Evolutionary conservation across 352 stramenopile genomes (phyloP).

Genomic region (Phytophthora litchii): DNA sequence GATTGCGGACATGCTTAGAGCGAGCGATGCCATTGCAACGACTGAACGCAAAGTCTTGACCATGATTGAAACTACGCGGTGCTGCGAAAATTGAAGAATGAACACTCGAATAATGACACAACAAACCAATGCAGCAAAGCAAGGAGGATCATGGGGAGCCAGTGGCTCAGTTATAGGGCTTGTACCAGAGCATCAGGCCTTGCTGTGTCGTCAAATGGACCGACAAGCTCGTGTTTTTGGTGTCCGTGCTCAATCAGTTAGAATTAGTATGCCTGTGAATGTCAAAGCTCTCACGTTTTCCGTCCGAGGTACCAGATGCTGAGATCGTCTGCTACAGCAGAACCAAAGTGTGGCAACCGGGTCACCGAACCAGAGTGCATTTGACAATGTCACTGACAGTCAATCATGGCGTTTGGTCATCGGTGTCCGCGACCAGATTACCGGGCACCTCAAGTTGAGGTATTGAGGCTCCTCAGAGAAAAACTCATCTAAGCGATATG

Average conservation of each 20-base stretch:
- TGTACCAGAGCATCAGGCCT: constrained; percentile 1
- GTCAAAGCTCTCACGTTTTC: constrained; percentile 23
- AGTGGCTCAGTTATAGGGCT: not conserved
- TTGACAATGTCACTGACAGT: constrained; percentile 7
- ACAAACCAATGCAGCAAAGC: constrained; percentile 10
- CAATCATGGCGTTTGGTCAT: not conserved
- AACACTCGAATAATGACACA: not conserved
- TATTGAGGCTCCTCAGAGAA: too few relatives aligned
- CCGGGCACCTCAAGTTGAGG: too few relatives aligned
- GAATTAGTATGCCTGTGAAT: constrained; percentile 20
- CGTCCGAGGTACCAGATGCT: constrained; percentile 11
- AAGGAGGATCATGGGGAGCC: not conserved
- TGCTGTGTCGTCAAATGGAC: constrained; percentile 9
- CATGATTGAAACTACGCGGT: constrained; percentile 20
- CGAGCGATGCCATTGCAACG: constrained; percentile 16
- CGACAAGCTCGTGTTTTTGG: constrained; percentile 27
- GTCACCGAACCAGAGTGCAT: not conserved
- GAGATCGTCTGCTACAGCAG: constrained; percentile 14
- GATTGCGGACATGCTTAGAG: constrained; percentile 13
- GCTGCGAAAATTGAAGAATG: constrained; percentile 24
- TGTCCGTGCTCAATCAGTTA: constrained; percentile 24
- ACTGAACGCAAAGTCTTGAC: constrained; percentile 18
- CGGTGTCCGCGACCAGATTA: not conserved
- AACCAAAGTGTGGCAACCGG: constrained; percentile 11
- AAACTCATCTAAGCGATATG: too few relatives aligned